These are phyloP conservation scores for Evansstolkia leycettana DNA, from an alignment of 495 filamentous ascomycete genomes.

Conservation along the genomic window DNA sequence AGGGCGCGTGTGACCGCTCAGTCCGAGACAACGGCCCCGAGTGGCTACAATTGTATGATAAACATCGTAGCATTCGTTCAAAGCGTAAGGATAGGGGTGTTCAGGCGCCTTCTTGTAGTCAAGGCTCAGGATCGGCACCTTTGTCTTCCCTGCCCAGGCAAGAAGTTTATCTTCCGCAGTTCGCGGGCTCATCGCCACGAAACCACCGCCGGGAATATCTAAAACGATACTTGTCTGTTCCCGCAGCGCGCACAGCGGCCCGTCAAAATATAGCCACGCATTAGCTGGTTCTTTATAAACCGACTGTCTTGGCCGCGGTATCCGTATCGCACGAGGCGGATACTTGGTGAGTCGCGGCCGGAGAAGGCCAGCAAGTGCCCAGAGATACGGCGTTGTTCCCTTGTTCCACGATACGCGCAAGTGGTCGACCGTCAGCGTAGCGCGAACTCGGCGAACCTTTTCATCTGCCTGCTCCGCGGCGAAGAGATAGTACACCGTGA, in stretches of 20 bases:
- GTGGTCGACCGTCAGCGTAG: slow-evolving; percentile 79
- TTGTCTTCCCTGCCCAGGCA: slow-evolving; percentile 75
- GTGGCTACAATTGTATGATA: slow-evolving; percentile 71
- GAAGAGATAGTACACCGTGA: slow-evolving; percentile 79
- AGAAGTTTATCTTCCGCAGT: slow-evolving; percentile 87
- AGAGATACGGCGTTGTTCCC: slow-evolving; percentile 69
- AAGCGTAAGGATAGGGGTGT: slow-evolving; percentile 84
- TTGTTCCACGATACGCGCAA: slow-evolving; percentile 94
- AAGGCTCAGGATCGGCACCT: slow-evolving; percentile 75
- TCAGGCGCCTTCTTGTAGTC: slow-evolving; percentile 95
- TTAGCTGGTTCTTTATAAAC: slow-evolving; percentile 71
- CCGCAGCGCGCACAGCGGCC: slow-evolving; percentile 61
- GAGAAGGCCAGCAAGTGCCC: slow-evolving; percentile 52
- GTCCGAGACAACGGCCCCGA: slow-evolving; percentile 66
- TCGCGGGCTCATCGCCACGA: slow-evolving; percentile 88
- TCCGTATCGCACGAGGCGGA: slow-evolving; percentile 67
- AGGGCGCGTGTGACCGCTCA: slow-evolving; percentile 60
- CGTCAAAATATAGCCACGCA: slow-evolving; percentile 92
- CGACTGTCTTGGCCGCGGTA: slow-evolving; percentile 65
- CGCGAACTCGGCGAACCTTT: slow-evolving; percentile 87
- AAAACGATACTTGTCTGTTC: slow-evolving; percentile 72
- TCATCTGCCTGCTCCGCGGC: slow-evolving; percentile 92
- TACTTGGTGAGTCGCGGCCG: slow-evolving; percentile 71
- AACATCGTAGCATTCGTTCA: slow-evolving; percentile 94
- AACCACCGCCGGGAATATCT: slow-evolving; percentile 90